phyloP scores from a whole-genome alignment of 2,329 filamentous ascomycete genomes.

The Xenoacremonium recifei region DNA sequence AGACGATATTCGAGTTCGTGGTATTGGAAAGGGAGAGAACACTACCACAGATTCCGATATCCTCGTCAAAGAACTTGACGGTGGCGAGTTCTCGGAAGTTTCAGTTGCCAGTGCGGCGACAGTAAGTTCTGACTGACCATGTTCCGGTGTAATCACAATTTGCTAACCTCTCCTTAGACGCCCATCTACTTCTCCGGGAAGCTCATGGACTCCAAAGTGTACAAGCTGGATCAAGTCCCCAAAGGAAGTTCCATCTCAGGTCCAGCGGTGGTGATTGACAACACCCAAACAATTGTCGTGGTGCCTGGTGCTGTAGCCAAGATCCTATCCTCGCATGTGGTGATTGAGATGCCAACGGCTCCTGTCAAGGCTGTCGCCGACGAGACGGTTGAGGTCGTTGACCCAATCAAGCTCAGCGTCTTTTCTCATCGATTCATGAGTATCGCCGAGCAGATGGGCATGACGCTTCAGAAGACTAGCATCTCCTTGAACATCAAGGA shows the following conservation, averaged over 20 bases:
- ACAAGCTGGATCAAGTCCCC: not conserved
- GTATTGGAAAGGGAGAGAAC: slow-evolving; percentile 1
- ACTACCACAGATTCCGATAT: not conserved
- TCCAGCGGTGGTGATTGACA: slow-evolving; percentile 30
- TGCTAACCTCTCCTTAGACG: slow-evolving; percentile 36
- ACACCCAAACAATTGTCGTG: slow-evolving; percentile 29
- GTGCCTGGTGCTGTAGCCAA: slow-evolving; percentile 23
- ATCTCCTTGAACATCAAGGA: slow-evolving; percentile 48
- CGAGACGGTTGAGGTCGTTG: slow-evolving; percentile 21
- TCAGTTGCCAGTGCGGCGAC: not conserved
- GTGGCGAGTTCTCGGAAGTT: not conserved
- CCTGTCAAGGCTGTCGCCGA: slow-evolving; percentile 3
- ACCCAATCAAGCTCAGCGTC: slow-evolving; percentile 52
- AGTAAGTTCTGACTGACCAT: not conserved
- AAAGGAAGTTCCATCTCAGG: slow-evolving; percentile 15
- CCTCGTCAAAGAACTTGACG: not conserved
- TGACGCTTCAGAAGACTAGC: slow-evolving; percentile 51
- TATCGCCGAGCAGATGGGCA: slow-evolving; percentile 57
- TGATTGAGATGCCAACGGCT: slow-evolving; percentile 18
- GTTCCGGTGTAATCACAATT: not conserved
- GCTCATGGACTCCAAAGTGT: not conserved
- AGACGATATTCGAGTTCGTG: slow-evolving; percentile 7
- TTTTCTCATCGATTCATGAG: slow-evolving; percentile 57
- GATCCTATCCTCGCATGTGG: slow-evolving; percentile 28
- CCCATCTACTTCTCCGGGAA: slow-evolving; percentile 30